Evolutionary conservation across 257 asterid genomes (phyloP).

Genomic region (Apocynum venetum): DNA sequence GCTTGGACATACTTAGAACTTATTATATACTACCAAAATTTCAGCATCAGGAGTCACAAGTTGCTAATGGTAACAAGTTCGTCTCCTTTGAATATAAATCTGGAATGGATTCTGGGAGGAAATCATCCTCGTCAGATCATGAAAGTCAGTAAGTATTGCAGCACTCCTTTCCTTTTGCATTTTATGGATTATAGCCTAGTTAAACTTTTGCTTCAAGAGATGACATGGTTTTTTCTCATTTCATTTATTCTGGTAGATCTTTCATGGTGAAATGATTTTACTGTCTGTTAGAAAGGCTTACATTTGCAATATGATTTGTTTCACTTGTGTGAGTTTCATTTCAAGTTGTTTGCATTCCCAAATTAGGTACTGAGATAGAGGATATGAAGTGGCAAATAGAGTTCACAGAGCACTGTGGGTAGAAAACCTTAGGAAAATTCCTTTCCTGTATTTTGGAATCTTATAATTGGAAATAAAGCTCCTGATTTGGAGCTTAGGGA

Average conservation of each 20-base stretch:
- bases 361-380: background rate
- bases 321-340: background rate
- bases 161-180: background rate
- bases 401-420: background rate
- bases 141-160: conserved; percentile 83
- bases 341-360: background rate
- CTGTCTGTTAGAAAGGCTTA: background rate
- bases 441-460: background rate
- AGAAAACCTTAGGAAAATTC: background rate
- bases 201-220: background rate
- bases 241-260: background rate
- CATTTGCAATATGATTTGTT: background rate
- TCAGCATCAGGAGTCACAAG: conserved; percentile 81
- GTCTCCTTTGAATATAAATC: conserved; percentile 68
- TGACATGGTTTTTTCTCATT: background rate
- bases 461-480: background rate
- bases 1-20: conserved; percentile 25
- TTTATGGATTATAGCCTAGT: conserved; percentile 3
- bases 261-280: background rate
- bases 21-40: conserved; percentile 26
- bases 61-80: conserved; percentile 53
- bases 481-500: too few relatives aligned
- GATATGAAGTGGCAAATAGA: background rate
- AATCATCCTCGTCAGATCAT: conserved; percentile 71
- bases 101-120: conserved; percentile 58